Evolutionary conservation across 2,329 filamentous ascomycete species (phyloP), one percentile per base, ranked within the genome.

Genomic region (Aphanoascus verrucosus): DNA sequence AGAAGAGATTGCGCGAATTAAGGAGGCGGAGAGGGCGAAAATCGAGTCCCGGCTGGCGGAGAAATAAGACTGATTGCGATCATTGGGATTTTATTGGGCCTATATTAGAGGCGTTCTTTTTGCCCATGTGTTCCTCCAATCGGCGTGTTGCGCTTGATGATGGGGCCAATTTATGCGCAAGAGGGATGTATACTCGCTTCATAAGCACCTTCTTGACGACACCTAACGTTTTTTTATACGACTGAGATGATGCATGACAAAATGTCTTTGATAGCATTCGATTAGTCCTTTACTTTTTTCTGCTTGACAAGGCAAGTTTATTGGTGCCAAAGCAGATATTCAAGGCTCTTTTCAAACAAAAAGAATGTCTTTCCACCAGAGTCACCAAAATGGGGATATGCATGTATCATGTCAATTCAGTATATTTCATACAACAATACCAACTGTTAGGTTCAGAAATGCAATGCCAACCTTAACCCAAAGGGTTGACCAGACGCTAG

Each of bases 1-100:
- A 70, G 87, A 88, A 3, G 91, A 98, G 63, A 63, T 95, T 43
- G 76, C 76, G 47, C 76, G 80, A 47, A 72, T 90, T 55, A 80
- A 75, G 65, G 74, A 81, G 41, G 69, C 77, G 53, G 87, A 94
- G 74, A 83, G 77, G 72, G 66, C 70, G 60, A 89, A 85, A 77
- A 83, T 87, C 58, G 90, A 96, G 77, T 71, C 74, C 62, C 78
- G 86, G 55, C 72, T 94, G 59, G 59, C 61, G 35, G 50, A 32
- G 48, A 56, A 42, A 28, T 48, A 15, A 41, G 14, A 19, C 1
- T 17, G 32, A 15, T 34, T 43, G 3, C n/a, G 19, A 38, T 8
- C 51, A 63, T 58, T 69, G 72, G 65, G 72, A 71, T 51, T 20
- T 47, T 46, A 42, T 23, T n/a, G 6, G 31, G 31, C 17, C 15